Conservation (phyloP, 805 yeast species). For the Candida insectorum region DNA sequence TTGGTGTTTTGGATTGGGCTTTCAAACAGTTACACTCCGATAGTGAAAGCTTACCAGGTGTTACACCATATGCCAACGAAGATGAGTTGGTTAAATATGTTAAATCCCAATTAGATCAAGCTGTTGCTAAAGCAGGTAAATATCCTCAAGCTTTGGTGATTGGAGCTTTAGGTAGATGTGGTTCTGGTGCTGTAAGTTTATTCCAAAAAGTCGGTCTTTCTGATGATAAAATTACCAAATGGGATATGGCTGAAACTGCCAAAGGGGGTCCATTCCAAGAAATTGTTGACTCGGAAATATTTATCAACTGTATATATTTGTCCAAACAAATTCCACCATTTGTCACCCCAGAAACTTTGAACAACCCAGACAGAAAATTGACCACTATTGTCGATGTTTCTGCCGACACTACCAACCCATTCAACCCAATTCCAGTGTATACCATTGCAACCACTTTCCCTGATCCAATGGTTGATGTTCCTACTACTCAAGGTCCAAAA, state of each 20-base stretch:
- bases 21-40: slow-evolving; percentile 76
- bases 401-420: slow-evolving; percentile 98
- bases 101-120: slow-evolving; percentile 52
- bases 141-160: slow-evolving; percentile 82
- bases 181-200: slow-evolving; percentile 91
- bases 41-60: slow-evolving; percentile 69
- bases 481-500: slow-evolving; percentile 76
- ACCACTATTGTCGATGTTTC: slow-evolving; percentile 95
- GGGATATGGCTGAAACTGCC: slow-evolving; percentile 98
- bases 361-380: slow-evolving; percentile 65
- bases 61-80: slow-evolving; percentile 77
- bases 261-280: slow-evolving; percentile 97
- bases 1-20: slow-evolving; percentile 93
- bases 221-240: slow-evolving; percentile 73
- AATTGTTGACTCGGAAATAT: slow-evolving; percentile 82
- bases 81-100: slow-evolving; percentile 69
- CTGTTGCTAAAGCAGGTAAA: slow-evolving; percentile 54
- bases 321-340: slow-evolving; percentile 94
- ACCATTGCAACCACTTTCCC: slow-evolving; percentile 84
- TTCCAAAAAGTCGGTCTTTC: slow-evolving; percentile 84
- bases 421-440: slow-evolving; percentile 96
- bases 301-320: slow-evolving; percentile 93
- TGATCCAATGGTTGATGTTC: slow-evolving; percentile 85
- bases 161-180: slow-evolving; percentile 99
- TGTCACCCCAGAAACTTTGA: slow-evolving; percentile 65